Conservation (phyloP, 306 rosid species). For the Cicer bijugum region DNA sequence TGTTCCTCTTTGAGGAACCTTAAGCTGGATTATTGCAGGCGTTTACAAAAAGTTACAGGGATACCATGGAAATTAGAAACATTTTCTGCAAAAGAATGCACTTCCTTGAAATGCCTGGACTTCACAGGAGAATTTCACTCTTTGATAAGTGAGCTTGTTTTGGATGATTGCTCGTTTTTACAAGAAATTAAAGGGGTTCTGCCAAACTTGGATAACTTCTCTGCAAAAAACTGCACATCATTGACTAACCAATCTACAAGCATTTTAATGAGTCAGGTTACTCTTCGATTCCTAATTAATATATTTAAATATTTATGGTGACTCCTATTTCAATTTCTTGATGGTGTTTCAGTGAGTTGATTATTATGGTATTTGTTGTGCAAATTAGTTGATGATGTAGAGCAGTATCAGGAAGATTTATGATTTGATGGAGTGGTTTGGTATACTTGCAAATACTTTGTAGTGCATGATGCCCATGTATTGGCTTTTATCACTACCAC, state of each 20-base stretch:
- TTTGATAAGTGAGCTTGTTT: background rate
- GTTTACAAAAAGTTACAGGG: background rate
- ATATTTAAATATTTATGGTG: background rate
- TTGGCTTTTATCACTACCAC: too few species aligned
- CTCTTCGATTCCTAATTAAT: background rate
- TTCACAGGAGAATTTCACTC: background rate
- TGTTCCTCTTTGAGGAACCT: background rate
- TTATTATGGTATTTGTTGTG: background rate
- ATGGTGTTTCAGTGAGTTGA: background rate
- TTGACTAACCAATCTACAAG: background rate
- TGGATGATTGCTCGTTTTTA: background rate
- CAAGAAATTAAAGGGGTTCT: constrained; percentile 2
- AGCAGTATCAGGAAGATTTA: background rate
- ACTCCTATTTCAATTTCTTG: background rate
- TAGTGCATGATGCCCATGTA: too few species aligned
- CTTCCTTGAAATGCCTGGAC: background rate
- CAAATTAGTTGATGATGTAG: background rate
- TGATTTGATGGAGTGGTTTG: background rate
- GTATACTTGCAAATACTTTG: background rate
- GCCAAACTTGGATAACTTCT: background rate
- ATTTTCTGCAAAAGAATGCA: background rate
- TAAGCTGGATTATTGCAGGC: background rate
- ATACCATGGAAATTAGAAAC: background rate
- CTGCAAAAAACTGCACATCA: constrained; percentile 1
- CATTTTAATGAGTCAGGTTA: constrained; percentile 36